These are phyloP conservation scores for Delonix regia DNA, from an alignment of 306 rosid genomes.

Conservation along the genomic window DNA sequence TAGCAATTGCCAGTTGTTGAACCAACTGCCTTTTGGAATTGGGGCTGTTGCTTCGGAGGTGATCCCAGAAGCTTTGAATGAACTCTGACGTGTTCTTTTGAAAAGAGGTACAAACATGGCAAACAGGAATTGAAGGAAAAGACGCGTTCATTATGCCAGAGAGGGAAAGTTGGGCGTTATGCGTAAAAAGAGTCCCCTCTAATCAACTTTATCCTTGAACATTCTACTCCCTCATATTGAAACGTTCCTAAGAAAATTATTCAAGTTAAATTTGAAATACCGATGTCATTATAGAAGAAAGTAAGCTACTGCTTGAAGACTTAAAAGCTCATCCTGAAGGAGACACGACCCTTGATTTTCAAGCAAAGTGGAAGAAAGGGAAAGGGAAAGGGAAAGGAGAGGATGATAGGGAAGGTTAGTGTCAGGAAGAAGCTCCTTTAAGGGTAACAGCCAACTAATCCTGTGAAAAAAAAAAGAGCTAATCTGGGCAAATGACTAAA, in stretches of 20 bases:
- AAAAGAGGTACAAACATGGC: slow-evolving; percentile 37
- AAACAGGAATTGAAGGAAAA: slow-evolving; percentile 13
- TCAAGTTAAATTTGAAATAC: background rate
- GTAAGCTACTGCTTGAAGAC: background rate
- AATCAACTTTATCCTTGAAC: background rate
- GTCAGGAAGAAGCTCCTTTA: slow-evolving; percentile 23
- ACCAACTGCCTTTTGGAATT: slow-evolving; percentile 33
- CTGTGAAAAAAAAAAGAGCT: slow-evolving; percentile 6
- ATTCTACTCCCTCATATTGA: slow-evolving; percentile 25
- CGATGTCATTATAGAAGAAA: slow-evolving; percentile 6
- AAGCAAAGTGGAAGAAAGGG: slow-evolving; percentile 33
- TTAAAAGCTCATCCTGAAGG: background rate
- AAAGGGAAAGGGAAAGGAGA: background rate
- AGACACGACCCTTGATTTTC: slow-evolving; percentile 10
- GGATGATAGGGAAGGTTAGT: background rate
- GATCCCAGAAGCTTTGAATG: slow-evolving; percentile 34
- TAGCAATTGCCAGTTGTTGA: slow-evolving; percentile 41
- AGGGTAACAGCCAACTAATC: slow-evolving; percentile 31
- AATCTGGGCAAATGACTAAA: slow-evolving; percentile 40
- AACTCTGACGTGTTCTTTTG: slow-evolving; percentile 26
- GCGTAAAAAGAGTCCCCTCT: background rate
- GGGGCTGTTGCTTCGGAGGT: slow-evolving; percentile 28
- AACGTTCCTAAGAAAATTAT: background rate
- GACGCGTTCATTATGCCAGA: slow-evolving; percentile 13
- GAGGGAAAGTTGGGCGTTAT: background rate